Base-by-base conservation (phyloP, 2,329 filamentous ascomycete genomes). In the Monilinia fructicola region DNA sequence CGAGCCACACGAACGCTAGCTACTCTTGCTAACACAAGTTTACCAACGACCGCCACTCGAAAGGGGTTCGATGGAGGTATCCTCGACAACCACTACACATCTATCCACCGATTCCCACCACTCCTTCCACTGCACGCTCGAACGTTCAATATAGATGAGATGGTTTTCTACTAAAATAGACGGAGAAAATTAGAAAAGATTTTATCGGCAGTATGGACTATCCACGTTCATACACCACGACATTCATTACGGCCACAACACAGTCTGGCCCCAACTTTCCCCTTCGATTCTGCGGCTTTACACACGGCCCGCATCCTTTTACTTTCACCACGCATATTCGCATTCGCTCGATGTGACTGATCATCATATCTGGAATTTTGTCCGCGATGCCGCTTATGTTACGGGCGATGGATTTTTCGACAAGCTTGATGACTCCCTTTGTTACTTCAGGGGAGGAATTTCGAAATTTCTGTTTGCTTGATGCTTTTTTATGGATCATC, bases 391-490 rank as follows among this genome's bases (percentile, higher is more conserved):
- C 5, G 7, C 48, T 60, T 42, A 21, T 42, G 28, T 60, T 38
- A 48, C 23, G 16, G 44, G 40, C 56, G 56, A 60, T 44, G 44
- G 31, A 35, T 18, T 10, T 58, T 42, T 6, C 42, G 6, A 48
- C 56, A 60, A 60, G 56, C 44, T 48, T 60, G 56, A 60, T 60
- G 11, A 11, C 21, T 50, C 48, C 44, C 48, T 50, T 21, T 23
- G 31, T 55, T 16, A 23, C 21, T 18, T n/a, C 16, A 21, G 23
- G n/a, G 56, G n/a, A 9, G 44, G 4, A 23, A 60, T 48, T 35
- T 12, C 26, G 56, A 12, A 50, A 48, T 50, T 60, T 50, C 44
- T 18, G 7, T 11, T 12, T 31, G 56, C 44, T 60, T 42, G 58
- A 26, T 50, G 9, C 12, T 38, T 50, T 50, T 21, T 2, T 31